Base-by-base conservation (phyloP, 2,329 filamentous ascomycete genomes). In the Cladophialophora yegresii region DNA sequence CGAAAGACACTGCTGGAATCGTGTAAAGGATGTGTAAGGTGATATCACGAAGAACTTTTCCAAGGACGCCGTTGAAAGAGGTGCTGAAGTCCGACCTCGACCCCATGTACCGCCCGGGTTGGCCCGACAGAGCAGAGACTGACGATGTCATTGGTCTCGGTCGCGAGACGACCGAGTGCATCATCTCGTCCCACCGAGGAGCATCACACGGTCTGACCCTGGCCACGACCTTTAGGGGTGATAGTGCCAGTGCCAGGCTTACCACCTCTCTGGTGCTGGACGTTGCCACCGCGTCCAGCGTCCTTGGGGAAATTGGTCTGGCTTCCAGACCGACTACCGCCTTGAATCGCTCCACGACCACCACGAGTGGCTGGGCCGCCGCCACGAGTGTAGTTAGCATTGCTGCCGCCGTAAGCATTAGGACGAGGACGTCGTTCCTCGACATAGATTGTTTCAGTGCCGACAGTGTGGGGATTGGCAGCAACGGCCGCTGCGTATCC, bases 401-500 rank as follows among this genome's bases (percentile, higher is more conserved):
- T 82, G 75, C 86, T 87, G 54, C 64, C 87, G 60, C 88, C 89
- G 70, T 88, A 91, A 61, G 87, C 85, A 68, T 82, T 84, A 53
- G 87, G 81, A 78, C 92, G 91, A 72, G 89, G 86, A 70, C 92
- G 91, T 68, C 95, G 92, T 76, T 93, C 91, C 80, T 98, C 95
- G 62, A 99, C 90, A 67, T 86, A 83, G 72, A 99, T 89, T 73
- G 86, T 88, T 77, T 96, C 89, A 71, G 87, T 89, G 72, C 89
- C 91, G 68, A 99, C 86, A 51, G 85, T 84, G 79, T 96, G 92
- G 40, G 93, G 93, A 80, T 96, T 98, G 71, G 89, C 89, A 66
- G 85, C 85, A 43, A 91, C 84, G 50, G 95, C 95, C 67, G 90
- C 89, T 76, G 91, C 85, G 79, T 96, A 97, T 54, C 87, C 92